These are phyloP conservation scores for Naganishia vaughanmartiniae DNA, from an alignment of 768 basidiomycete species.

Conservation along the genomic window DNA sequence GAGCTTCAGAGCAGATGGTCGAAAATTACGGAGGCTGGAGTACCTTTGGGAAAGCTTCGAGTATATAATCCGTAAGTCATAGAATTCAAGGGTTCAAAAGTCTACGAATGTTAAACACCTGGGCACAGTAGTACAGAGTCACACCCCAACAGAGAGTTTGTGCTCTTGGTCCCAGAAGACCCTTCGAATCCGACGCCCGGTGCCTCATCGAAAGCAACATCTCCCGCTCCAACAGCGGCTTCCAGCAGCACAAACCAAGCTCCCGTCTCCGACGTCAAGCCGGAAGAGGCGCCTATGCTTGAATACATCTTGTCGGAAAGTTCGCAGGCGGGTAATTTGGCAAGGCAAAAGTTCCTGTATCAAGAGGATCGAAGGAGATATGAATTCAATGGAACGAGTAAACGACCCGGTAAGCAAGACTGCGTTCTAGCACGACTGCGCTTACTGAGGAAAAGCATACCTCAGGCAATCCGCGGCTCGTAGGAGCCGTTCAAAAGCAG, in stretches of 20 bases:
- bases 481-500: slow-evolving; percentile 12
- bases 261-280: neutral
- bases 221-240: neutral
- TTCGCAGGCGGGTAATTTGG: slow-evolving; percentile 4
- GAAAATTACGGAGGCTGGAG: slow-evolving; percentile 13
- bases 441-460: neutral
- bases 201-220: neutral
- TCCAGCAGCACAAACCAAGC: neutral
- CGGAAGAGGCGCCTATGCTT: neutral
- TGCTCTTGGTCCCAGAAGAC: slow-evolving; percentile 11
- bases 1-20: slow-evolving; percentile 15
- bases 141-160: neutral
- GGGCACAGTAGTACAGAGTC: neutral
- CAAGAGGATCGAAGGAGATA: slow-evolving; percentile 15
- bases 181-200: neutral
- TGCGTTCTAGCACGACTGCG: neutral
- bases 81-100: too few relatives aligned
- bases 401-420: slow-evolving; percentile 3
- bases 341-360: slow-evolving; percentile 18
- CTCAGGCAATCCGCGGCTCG: slow-evolving; percentile 20
- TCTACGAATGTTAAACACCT: neutral
- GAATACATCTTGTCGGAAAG: slow-evolving; percentile 9
- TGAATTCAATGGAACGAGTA: slow-evolving; percentile 20
- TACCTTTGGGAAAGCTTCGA: slow-evolving; percentile 23
- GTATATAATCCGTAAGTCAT: slow-evolving; percentile 1